Evolutionary conservation across 75 land plant species (phyloP).

Genomic region (Adiantum capillusveneris): DNA sequence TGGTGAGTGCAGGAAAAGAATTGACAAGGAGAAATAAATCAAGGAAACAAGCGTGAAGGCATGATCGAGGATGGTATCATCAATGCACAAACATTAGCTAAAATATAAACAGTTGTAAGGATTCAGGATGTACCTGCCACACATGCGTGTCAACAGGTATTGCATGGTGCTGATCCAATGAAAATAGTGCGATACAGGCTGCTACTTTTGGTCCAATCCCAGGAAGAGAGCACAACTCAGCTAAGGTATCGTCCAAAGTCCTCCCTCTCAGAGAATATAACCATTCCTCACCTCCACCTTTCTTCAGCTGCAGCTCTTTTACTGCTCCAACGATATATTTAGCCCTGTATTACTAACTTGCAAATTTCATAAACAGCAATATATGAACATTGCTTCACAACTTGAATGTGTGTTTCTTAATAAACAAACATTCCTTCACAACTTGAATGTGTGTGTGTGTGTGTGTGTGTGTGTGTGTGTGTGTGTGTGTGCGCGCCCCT

Average conservation of each 20-base stretch:
- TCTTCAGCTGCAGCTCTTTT: constrained; percentile 55
- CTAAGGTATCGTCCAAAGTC: constrained; percentile 56
- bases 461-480: constrained; percentile 3
- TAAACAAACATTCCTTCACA: too few species aligned
- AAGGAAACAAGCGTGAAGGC: too few species aligned
- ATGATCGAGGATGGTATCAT: too few species aligned
- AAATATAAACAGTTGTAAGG: too few species aligned
- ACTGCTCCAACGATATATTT: constrained; percentile 82
- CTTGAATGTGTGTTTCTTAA: too few species aligned
- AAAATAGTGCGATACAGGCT: constrained; percentile 94
- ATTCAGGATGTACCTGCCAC: constrained; percentile 85
- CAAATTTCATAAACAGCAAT: neutral
- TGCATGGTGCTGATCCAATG: constrained; percentile 90
- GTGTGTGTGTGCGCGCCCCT: too few species aligned
- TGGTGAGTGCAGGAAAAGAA: too few species aligned
- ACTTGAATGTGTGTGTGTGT: constrained; percentile 5
- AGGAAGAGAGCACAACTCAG: constrained; percentile 65
- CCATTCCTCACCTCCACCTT: constrained; percentile 76
- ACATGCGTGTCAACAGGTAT: constrained; percentile 99
- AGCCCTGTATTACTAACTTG: constrained; percentile 47
- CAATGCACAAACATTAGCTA: too few species aligned
- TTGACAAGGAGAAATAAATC: too few species aligned
- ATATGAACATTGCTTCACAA: too few species aligned
- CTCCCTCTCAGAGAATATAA: constrained; percentile 54
- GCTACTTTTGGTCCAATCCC: constrained; percentile 98